Conservation (phyloP, 805 yeast species). For the Candida sanyiensis region DNA sequence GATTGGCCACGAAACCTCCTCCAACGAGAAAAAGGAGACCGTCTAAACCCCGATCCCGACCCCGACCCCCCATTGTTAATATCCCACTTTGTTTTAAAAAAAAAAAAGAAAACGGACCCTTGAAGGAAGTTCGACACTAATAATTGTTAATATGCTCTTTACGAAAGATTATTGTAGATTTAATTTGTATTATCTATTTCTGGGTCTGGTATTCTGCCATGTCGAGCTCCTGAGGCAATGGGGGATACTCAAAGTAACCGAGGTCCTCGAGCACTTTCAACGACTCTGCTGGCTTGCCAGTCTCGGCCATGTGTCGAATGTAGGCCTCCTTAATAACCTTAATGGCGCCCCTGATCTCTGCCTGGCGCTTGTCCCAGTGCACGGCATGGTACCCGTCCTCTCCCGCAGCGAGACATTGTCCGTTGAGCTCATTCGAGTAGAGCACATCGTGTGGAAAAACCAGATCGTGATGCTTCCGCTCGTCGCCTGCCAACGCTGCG, state of each 20-base stretch:
- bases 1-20: conserved; percentile 13
- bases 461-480: conserved; percentile 46
- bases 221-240: neutral
- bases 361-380: conserved; percentile 46
- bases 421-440: conserved; percentile 44
- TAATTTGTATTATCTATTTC: neutral
- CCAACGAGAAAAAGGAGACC: conserved; percentile 7
- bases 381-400: conserved; percentile 44
- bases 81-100: neutral
- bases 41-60: neutral
- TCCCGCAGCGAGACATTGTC: conserved; percentile 32
- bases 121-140: neutral
- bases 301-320: conserved; percentile 33
- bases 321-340: conserved; percentile 41
- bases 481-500: conserved; percentile 40
- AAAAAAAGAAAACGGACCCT: neutral
- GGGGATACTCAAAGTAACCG: conserved; percentile 31
- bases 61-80: neutral
- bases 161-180: no score
- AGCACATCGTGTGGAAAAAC: conserved; percentile 53
- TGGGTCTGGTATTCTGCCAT: neutral
- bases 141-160: conserved; percentile 1
- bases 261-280: conserved; percentile 36
- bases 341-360: conserved; percentile 37
- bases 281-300: conserved; percentile 32